These are phyloP conservation scores for Mycena albidolilacea DNA, from an alignment of 768 basidiomycete species.

Conservation along the genomic window DNA sequence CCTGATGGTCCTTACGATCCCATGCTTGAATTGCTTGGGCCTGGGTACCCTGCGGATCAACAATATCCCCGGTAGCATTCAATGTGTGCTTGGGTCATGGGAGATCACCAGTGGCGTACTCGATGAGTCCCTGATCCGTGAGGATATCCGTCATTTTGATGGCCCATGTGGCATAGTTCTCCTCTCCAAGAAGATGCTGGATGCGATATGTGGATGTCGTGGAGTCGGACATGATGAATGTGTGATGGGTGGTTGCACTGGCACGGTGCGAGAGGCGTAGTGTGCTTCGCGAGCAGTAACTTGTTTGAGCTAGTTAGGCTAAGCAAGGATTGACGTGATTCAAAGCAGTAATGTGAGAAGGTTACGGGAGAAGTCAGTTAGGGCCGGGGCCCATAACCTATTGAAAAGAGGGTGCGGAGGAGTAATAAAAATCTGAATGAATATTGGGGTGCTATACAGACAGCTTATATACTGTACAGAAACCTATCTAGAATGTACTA, in stretches of 20 bases:
- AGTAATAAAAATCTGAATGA: too few relatives aligned
- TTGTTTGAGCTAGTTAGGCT: conserved; percentile 25
- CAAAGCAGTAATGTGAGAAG: background rate
- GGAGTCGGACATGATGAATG: conserved; percentile 34
- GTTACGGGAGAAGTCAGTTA: conserved; percentile 24
- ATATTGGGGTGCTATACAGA: too few relatives aligned
- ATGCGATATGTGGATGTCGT: conserved; percentile 38
- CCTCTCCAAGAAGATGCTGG: conserved; percentile 27
- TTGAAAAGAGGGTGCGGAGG: too few relatives aligned
- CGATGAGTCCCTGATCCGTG: conserved; percentile 39
- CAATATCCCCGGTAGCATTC: background rate
- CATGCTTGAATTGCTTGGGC: conserved; percentile 4
- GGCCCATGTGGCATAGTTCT: conserved; percentile 34
- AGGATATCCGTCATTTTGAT: conserved; percentile 41
- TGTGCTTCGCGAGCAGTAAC: conserved; percentile 19
- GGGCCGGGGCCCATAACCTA: conserved; percentile 5
- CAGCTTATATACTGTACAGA: too few relatives aligned
- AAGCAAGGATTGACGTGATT: conserved; percentile 8
- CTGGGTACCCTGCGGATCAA: background rate
- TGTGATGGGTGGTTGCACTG: conserved; percentile 4
- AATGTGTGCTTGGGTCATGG: conserved; percentile 11
- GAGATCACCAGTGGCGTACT: conserved; percentile 23
- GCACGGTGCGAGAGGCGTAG: conserved; percentile 23
- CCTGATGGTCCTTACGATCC: conserved; percentile 47
- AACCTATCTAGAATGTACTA: too few relatives aligned